Evolutionary conservation across 371 early-diverging fungal species (phyloP).

Genomic region (Actinomortierella wolfii): DNA sequence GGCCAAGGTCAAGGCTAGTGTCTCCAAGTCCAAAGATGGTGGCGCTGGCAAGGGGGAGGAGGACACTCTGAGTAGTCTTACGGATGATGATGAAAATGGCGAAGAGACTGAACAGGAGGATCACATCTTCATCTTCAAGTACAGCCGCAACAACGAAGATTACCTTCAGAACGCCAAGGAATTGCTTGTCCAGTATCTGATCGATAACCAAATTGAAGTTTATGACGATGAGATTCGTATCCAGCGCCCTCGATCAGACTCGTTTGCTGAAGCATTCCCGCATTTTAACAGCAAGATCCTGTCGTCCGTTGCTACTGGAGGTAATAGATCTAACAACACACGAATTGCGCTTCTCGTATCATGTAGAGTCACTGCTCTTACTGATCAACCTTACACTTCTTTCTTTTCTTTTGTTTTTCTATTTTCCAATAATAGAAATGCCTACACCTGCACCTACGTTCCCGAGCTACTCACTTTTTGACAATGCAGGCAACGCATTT

Average conservation of each 20-base stretch:
- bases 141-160: slow-evolving; percentile 41
- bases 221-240: slow-evolving; percentile 33
- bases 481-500: slow-evolving; percentile 36
- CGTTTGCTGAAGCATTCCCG: slow-evolving; percentile 45
- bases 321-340: slow-evolving; percentile 5
- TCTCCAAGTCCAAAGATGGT: no score
- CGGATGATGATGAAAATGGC: slow-evolving; percentile 9
- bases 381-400: background rate
- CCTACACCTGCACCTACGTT: slow-evolving; percentile 23
- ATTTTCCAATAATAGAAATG: slow-evolving; percentile 13
- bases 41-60: no score
- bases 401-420: background rate
- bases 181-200: slow-evolving; percentile 46
- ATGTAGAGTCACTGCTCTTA: no score
- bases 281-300: slow-evolving; percentile 46
- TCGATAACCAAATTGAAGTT: slow-evolving; percentile 43
- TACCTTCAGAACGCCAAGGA: slow-evolving; percentile 45
- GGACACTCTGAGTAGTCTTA: slow-evolving; percentile 22
- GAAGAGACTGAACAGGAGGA: slow-evolving; percentile 18
- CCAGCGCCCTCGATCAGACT: slow-evolving; percentile 41
- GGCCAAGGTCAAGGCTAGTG: no score
- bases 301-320: slow-evolving; percentile 36
- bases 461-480: slow-evolving; percentile 37
- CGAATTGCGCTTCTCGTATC: no score
- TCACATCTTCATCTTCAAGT: slow-evolving; percentile 39